Base-by-base conservation (phyloP, 2,329 filamentous ascomycete genomes). In the Truncatella angustata region DNA sequence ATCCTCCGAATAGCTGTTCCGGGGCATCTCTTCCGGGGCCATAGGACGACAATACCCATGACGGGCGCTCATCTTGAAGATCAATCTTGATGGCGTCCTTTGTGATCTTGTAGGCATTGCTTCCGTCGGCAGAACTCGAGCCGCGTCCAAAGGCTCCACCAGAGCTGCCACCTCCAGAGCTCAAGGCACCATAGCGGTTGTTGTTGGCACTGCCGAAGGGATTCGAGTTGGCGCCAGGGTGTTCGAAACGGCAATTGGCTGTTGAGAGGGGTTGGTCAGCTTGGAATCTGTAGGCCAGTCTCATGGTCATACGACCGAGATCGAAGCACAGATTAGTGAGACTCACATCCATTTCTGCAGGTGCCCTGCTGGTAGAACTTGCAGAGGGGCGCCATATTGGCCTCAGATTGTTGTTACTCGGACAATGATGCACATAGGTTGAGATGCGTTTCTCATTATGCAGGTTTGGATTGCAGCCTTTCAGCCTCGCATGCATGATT, bases 11-110 rank as follows among this genome's bases (percentile, higher is more conserved):
- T 1, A 97, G 78, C 69, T 96, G 91, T 16, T 84, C 83, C 0
- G 92, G 92, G 1, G 88, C 84, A 60, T 91, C 82, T 61, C 76
- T 80, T 4, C 87, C 88, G 0, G 92, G 91, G 0, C 86, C 90
- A 68, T 96, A 97, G 20, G 87, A 81, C 1, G 92, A 96, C 21
- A 97, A 79, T 4, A 94, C 86, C 88, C 92, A 97, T 76, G 82
- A 73, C 16, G 93, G 93, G 7, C 81, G 79, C 54, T 94, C 90
- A 20, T 78, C 76, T 1, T 78, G 81, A 42, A 95, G 75, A 64
- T 95, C 91, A 49, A 72, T 71, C 54, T 79, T 78, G 60, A 95
- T 86, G 2, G 71, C 72, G 0, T 82, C 81, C 37, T 72, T 70
- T n/a, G 72, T 80, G 36, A 91, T 69, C 40, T 70, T 76, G 65